Evolutionary conservation across 2,329 filamentous ascomycete genomes (phyloP).

Genomic region (Monilinia fructicola): DNA sequence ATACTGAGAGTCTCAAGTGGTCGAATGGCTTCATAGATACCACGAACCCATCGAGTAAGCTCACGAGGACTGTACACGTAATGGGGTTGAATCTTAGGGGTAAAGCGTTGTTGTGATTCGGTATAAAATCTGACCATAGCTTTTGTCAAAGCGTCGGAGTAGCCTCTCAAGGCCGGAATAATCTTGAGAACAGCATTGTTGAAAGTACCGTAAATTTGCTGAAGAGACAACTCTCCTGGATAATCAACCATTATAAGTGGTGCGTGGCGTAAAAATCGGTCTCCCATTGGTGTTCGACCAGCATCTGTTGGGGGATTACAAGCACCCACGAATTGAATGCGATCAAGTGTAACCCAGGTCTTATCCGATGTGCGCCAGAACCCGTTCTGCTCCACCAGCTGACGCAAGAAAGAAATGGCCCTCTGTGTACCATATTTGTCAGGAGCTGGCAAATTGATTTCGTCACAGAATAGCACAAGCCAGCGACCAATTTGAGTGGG

Average conservation of each 20-base stretch:
- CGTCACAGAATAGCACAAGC: constrained; percentile 98
- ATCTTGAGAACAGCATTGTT: constrained; percentile 96
- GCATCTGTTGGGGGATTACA: constrained; percentile 98
- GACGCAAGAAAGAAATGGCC: constrained; percentile 94
- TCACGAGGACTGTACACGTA: constrained; percentile 99
- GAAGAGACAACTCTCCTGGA: constrained; percentile 88
- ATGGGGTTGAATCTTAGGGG: constrained; percentile 93
- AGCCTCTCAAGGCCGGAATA: constrained; percentile 89
- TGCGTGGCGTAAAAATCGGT: constrained; percentile 91
- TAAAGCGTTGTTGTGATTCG: constrained; percentile 92
- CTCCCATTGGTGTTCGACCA: constrained; percentile 89
- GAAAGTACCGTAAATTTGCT: constrained; percentile 98
- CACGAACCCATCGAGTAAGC: constrained; percentile 94
- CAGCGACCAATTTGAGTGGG: constrained; percentile 96
- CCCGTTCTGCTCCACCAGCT: constrained; percentile 97
- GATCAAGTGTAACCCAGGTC: constrained; percentile 94
- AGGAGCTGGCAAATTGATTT: constrained; percentile 97
- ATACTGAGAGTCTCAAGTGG: constrained; percentile 84
- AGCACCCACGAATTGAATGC: constrained; percentile 97
- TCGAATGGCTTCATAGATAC: constrained; percentile 93
- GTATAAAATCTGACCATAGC: constrained; percentile 97
- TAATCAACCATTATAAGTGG: constrained; percentile 99
- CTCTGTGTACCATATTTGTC: constrained; percentile 97
- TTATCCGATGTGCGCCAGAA: constrained; percentile 99
- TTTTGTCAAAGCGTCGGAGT: constrained; percentile 88